Evolutionary conservation across 73 alveolate genomes (phyloP).

Genomic region (Vitrella brassicaformis): DNA sequence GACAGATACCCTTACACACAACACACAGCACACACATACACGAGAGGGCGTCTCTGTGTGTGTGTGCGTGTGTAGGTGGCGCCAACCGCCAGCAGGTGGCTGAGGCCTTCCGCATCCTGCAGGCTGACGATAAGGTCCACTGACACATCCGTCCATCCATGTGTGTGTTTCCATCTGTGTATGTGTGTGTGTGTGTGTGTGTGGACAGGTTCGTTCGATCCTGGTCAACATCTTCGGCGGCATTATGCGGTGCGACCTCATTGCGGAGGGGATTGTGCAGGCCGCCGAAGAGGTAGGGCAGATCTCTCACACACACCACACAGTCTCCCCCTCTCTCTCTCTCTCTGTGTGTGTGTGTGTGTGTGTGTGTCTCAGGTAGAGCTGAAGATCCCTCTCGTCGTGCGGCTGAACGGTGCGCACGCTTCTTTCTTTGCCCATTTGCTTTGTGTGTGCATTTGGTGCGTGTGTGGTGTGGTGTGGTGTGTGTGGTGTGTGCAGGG

Average conservation of each 20-base stretch:
- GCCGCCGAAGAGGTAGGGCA: not conserved
- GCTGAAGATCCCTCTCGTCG: not conserved
- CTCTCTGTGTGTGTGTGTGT: not conserved
- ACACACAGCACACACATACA: not conserved
- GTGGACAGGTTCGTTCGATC: conserved; percentile 65
- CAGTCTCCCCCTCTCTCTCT: not conserved
- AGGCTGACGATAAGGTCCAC: not conserved
- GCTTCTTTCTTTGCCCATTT: not conserved
- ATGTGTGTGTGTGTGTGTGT: no score
- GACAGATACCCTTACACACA: not conserved
- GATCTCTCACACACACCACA: not conserved
- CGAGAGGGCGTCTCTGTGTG: not conserved
- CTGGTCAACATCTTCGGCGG: conserved; percentile 88
- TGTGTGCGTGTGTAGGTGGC: not conserved
- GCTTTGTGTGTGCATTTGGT: no score
- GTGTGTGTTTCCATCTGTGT: no score
- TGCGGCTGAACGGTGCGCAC: not conserved
- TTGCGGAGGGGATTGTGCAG: conserved; percentile 37
- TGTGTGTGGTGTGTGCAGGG: not conserved
- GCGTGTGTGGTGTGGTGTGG: no score
- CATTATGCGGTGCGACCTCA: conserved; percentile 69
- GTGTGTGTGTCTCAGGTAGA: not conserved
- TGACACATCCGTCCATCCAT: no score
- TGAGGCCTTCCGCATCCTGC: not conserved
- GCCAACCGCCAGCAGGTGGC: not conserved